Evolutionary conservation across 371 early-diverging fungal species (phyloP).

Genomic region (Syncephalastrum monosporum): DNA sequence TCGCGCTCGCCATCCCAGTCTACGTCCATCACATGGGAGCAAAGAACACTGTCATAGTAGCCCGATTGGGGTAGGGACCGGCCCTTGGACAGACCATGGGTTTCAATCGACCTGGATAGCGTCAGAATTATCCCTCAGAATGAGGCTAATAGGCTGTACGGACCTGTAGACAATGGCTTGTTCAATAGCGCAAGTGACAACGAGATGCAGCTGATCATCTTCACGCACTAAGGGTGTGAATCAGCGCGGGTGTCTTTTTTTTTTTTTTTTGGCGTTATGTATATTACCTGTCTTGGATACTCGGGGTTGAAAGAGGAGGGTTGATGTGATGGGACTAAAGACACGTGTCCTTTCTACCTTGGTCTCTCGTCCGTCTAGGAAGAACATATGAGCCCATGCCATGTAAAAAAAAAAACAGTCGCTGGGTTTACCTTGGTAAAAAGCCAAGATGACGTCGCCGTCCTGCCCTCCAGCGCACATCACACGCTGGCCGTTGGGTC

Average conservation of each 20-base stretch:
- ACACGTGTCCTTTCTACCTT: conserved; percentile 33
- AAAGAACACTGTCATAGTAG: conserved; percentile 65
- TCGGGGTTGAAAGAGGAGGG: conserved; percentile 51
- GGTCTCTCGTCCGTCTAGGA: conserved; percentile 29
- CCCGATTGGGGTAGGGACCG: conserved; percentile 54
- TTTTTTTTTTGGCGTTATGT: conserved; percentile 10
- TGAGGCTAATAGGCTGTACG: neutral
- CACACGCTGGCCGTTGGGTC: conserved; percentile 36
- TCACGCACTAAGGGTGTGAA: conserved; percentile 22
- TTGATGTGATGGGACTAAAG: conserved; percentile 50
- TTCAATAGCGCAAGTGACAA: conserved; percentile 67
- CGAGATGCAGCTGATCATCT: conserved; percentile 45
- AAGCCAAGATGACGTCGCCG: conserved; percentile 51
- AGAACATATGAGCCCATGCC: neutral
- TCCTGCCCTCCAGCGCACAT: conserved; percentile 65
- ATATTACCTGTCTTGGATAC: conserved; percentile 31
- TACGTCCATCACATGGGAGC: conserved; percentile 73
- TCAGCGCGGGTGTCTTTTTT: neutral
- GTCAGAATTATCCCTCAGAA: neutral
- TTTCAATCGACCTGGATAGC: conserved; percentile 36
- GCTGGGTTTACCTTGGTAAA: conserved; percentile 24
- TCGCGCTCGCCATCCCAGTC: conserved; percentile 75
- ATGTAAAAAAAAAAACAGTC: too few species aligned
- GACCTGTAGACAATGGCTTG: conserved; percentile 61
- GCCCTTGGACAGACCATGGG: conserved; percentile 37